Evolutionary conservation across 108 stramenopile genomes (phyloP), one percentile per base, ranked within the genome.

Genomic region (Stephanodiscus triporus): DNA sequence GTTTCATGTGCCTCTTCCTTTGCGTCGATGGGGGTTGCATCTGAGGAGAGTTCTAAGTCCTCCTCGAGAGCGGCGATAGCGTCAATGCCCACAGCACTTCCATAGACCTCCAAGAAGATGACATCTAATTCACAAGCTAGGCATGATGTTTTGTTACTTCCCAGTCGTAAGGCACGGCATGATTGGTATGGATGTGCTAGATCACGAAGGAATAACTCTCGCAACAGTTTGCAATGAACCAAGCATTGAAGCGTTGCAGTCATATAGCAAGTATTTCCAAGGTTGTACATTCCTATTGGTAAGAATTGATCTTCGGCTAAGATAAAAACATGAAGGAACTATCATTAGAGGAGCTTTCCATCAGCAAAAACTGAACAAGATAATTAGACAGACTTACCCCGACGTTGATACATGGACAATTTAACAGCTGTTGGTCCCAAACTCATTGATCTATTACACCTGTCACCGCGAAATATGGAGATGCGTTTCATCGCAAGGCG

Each of bases 211-310:
- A 96, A 93, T 54, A 82, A 84, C 14, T 79, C 73, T 72, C 91
- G 89, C 32, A 96, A 55, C 17, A 86, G 86, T 20, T 37, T 43
- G 67, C 89, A 92, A 64, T 91, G 75, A 10, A 96, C 58, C 34
- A 93, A 77, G 71, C 91, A 91, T 63, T 97, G 95, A 40, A 97
- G 63, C 17, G 95, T 83, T 10, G 89, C 80, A 77, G 73, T 93
- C 79, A 91, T 89, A 73, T 83, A 96, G 82, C 96, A 96, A 24
- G 93, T 95, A 73, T 94, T 92, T 3, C 96, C 96, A 26, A 94
- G 81, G 63, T 95, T 95, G 71, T 86, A 95, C 69, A 94, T 89
- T 11, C 96, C 96, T 32, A 93, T 88, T 19, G 29, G 23, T 30
- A 91, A 84, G 48, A 60, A 64, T 22, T 53, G 78, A 45, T 74